Percentiles rank a stretch among this genome's conserved stretches.
Evolutionary conservation across 2,329 filamentous ascomycete genomes (phyloP).

Genomic region (Davidsoniella virescens): DNA sequence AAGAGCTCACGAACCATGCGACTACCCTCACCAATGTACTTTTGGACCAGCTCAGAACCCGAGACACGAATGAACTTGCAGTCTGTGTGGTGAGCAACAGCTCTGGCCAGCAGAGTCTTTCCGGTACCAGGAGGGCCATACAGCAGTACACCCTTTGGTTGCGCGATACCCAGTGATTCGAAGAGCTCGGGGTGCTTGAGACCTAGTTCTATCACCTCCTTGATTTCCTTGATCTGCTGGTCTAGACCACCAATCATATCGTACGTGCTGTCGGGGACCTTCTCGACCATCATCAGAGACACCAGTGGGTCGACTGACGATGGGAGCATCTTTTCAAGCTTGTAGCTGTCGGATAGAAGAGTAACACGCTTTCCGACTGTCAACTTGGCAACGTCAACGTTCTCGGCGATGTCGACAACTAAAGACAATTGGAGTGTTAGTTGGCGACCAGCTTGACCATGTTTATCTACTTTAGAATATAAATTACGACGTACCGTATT

Average conservation of each 20-base stretch:
- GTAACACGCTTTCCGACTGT: constrained; percentile 96
- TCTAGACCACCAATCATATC: constrained; percentile 99
- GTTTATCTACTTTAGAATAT: neutral
- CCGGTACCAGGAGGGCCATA: constrained; percentile 95
- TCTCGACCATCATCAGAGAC: constrained; percentile 99
- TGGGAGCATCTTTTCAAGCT: constrained; percentile 94
- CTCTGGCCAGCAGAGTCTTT: constrained; percentile 87
- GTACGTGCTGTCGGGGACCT: constrained; percentile 98
- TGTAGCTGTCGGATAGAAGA: constrained; percentile 91
- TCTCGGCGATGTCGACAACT: constrained; percentile 95
- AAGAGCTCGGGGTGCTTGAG: constrained; percentile 97
- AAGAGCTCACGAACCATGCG: constrained; percentile 98
- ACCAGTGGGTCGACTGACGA: constrained; percentile 97
- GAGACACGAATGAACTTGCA: constrained; percentile 98
- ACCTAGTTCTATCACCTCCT: constrained; percentile 97
- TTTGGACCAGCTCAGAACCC: constrained; percentile 91
- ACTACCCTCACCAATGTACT: constrained; percentile 96
- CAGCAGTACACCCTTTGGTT: constrained; percentile 91
- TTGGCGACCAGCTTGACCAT: constrained; percentile 11
- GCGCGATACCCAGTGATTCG: constrained; percentile 95
- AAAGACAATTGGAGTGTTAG: neutral
- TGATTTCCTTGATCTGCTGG: constrained; percentile 99
- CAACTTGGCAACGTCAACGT: constrained; percentile 87
- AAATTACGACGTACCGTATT: constrained; percentile 62
- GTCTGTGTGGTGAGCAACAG: constrained; percentile 94